phyloP scores from a whole-genome alignment of 768 basidiomycete species.

The Omphalotus guepiniiformis region DNA sequence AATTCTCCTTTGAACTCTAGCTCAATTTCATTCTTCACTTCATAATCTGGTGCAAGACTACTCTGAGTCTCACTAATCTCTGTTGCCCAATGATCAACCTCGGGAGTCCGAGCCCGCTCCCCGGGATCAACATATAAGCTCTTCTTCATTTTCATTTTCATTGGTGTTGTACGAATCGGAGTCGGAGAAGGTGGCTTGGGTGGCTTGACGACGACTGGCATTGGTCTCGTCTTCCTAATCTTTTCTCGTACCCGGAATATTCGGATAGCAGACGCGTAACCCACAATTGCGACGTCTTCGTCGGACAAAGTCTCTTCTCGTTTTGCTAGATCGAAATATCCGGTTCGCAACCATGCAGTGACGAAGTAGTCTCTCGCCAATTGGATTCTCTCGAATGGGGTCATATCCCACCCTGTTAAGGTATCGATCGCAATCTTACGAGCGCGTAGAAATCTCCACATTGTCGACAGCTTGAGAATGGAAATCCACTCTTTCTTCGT shows the following conservation, averaged over 20 bases:
- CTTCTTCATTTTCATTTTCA: not conserved
- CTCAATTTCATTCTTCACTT: no score
- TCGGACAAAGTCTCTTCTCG: not conserved
- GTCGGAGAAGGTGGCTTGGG: not conserved
- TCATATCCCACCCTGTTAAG: slow-evolving; percentile 11
- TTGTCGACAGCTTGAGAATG: slow-evolving; percentile 28
- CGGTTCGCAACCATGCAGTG: not conserved
- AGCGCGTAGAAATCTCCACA: slow-evolving; percentile 29
- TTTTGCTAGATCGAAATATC: not conserved
- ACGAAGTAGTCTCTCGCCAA: not conserved
- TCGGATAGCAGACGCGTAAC: not conserved
- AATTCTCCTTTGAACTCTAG: no score
- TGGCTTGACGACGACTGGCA: not conserved
- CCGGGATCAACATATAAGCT: not conserved
- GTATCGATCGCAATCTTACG: slow-evolving; percentile 20
- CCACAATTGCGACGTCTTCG: not conserved
- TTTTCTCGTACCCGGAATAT: not conserved
- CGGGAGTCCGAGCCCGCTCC: not conserved
- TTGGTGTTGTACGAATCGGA: no score
- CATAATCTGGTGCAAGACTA: no score
- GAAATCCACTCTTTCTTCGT: slow-evolving; percentile 24
- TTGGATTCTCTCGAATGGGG: not conserved
- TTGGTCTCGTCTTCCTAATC: not conserved
- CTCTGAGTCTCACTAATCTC: no score
- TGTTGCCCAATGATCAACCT: no score